A percentile compares a stretch with the other conserved stretches of the same genome.
These are phyloP conservation scores for Fragaria vesca DNA, from an alignment of 306 rosid species.

Conservation along the genomic window DNA sequence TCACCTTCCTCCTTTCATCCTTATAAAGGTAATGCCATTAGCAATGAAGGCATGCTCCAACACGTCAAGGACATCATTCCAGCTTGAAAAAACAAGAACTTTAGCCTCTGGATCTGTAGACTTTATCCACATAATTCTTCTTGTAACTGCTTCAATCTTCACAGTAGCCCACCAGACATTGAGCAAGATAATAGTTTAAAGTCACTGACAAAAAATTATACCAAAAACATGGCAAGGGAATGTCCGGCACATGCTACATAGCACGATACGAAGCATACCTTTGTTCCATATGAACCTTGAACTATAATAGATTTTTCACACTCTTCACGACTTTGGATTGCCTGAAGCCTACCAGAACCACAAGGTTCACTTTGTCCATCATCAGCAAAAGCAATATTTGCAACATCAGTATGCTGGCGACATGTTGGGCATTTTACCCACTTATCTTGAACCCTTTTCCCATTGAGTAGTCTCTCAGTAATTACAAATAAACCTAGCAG, in stretches of 20 bases:
- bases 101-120: conserved; percentile 65
- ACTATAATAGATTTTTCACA: conserved; percentile 59
- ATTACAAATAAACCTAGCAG: conserved; percentile 81
- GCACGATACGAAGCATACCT: conserved; percentile 43
- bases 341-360: conserved; percentile 39
- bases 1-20: conserved; percentile 99
- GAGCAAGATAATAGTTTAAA: background rate
- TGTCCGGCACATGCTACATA: background rate
- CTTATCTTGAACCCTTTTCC: conserved; percentile 49
- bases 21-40: conserved; percentile 56
- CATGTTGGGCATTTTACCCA: conserved; percentile 98
- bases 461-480: conserved; percentile 56
- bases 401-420: conserved; percentile 83
- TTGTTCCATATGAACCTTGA: conserved; percentile 91
- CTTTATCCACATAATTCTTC: conserved; percentile 88
- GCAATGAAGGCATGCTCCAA: conserved; percentile 82
- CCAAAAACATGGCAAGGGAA: background rate
- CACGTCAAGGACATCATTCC: conserved; percentile 96
- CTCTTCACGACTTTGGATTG: conserved; percentile 45
- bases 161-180: conserved; percentile 26
- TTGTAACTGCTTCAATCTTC: conserved; percentile 89
- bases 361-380: conserved; percentile 54
- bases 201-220: background rate
- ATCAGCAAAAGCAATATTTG: conserved; percentile 85
- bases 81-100: conserved; percentile 90